Conservation (phyloP, 306 rosid genomes). For the Lotus japonicus region DNA sequence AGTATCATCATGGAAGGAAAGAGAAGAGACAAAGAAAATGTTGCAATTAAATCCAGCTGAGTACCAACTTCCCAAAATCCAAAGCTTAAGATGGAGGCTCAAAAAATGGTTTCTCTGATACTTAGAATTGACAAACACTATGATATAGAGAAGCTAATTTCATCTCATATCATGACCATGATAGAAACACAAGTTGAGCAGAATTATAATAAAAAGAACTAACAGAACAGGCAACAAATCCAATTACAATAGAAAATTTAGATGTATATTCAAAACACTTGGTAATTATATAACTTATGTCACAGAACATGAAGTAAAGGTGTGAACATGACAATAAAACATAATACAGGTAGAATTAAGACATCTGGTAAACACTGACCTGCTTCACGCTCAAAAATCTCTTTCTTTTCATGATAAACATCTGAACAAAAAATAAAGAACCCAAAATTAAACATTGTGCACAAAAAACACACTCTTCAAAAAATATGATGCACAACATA, state of each 20-base stretch:
- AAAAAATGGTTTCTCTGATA: neutral
- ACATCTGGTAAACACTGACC: constrained; percentile 29
- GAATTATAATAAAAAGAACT: neutral
- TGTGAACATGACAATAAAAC: neutral
- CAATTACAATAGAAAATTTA: neutral
- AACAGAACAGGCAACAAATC: neutral
- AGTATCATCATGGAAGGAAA: neutral
- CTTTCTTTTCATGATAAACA: constrained; percentile 83
- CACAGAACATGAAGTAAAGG: neutral
- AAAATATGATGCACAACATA: neutral
- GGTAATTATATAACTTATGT: neutral
- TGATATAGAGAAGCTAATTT: neutral
- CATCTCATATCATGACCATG: neutral
- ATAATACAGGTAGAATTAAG: neutral
- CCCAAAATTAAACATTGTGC: constrained; percentile 4
- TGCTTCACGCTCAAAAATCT: constrained; percentile 92
- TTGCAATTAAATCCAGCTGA: neutral
- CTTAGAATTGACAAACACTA: neutral
- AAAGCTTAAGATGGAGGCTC: neutral
- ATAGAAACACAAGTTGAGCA: constrained; percentile 7
- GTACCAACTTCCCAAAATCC: constrained; percentile 8
- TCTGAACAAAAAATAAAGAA: constrained; percentile 35
- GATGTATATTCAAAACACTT: neutral
- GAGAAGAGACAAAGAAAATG: neutral
- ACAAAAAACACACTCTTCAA: neutral